Base-by-base conservation (phyloP, 2,329 filamentous ascomycete genomes). In the Xylaria digitata region DNA sequence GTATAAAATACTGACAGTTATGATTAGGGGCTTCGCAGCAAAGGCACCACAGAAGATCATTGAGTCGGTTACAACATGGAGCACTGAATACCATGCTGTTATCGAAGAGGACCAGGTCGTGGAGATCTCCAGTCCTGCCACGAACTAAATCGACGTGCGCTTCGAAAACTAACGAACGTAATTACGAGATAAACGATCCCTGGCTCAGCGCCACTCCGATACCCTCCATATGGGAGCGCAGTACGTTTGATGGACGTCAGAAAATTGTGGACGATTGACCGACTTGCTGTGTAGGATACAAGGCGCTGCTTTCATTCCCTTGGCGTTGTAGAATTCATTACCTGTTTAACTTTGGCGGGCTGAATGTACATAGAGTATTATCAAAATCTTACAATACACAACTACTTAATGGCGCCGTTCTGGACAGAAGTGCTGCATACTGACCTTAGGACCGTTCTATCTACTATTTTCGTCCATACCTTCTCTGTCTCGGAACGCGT, bases 41-140 rank as follows among this genome's bases (percentile, higher is more conserved):
- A 88, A 90, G 70, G 90, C 90, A 40, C 89, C 93, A 1, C 87
- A 87, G 65, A 88, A 89, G 73, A 86, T 89, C 21, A 83, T 97
- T 63, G 85, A 92, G 66, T 84, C 84, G 5, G 86, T 97, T 34
- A 86, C 90, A 72, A 82, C 87, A 1, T 83, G 89, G 66, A 82
- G 83, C 61, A 78, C 80, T 37, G 78, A 84, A 66, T 90, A 89
- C 79, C 82, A 87, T 58, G 88, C 89, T 1, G 78, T 84, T 34
- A 88, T 97, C 69, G 94, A 97, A 80, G 89, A 94, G 74, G 93
- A 97, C 75, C 83, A 91, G 75, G 80, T 90, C 30, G 86, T 96
- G 56, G 83, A 86, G 13, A 82, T 83, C 63, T 67, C 69, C 46
- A 52, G 50, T 23, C 7, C 65, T 3, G 30, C 11, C 3, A 13